Evolutionary conservation across 225 moss, liverwort and hornwort species (phyloP), one percentile per base, ranked within the genome.

Genomic region (Climacium dendroides): DNA sequence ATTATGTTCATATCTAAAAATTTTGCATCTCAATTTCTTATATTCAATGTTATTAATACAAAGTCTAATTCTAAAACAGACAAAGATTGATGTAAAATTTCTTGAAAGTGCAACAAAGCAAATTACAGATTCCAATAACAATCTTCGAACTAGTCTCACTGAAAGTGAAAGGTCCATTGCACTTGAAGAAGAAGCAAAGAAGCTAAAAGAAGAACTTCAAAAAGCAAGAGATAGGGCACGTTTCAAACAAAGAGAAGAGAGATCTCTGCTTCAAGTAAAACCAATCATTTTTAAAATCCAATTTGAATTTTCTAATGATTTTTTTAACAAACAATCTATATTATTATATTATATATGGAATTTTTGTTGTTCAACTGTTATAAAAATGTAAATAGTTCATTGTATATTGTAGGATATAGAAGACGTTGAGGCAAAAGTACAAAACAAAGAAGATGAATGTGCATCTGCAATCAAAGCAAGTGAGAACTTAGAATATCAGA

Each of bases 161-260:
- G 89, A 93, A 54, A 95, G 87, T 72, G 92, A 93, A 58, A 90
- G 82, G 87, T 94, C 91, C 53, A 86, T 94, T 81, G 94, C 93
- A 80, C 80, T 95, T 47, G 92, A 93, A 19, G 77, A 96, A 76
- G 95, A 99, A 91, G 92, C 94, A 80, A 93, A 79, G 67, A n/a
- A 62, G 30, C 55, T 96, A 37, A 97, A 96, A 80, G 89, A 94
- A 69, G 86, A 90, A 7, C 94, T 94, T 63, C 91, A 92, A 71
- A 87, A 96, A 86, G 87, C 93, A 48, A 93, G 92, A 59, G 92
- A 96, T 18, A 91, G 84, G 32, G 88, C 90, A 53, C 90, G 95
- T 28, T 92, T 96, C 28, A 99, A 97, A 89, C 93, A 93, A 90
- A 78, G 89, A 78, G 96, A 96, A 89, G 97, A 99, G 55, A 91